phyloP scores from a whole-genome alignment of 371 early-diverging fungal species.

The Rhizopus delemar region DNA sequence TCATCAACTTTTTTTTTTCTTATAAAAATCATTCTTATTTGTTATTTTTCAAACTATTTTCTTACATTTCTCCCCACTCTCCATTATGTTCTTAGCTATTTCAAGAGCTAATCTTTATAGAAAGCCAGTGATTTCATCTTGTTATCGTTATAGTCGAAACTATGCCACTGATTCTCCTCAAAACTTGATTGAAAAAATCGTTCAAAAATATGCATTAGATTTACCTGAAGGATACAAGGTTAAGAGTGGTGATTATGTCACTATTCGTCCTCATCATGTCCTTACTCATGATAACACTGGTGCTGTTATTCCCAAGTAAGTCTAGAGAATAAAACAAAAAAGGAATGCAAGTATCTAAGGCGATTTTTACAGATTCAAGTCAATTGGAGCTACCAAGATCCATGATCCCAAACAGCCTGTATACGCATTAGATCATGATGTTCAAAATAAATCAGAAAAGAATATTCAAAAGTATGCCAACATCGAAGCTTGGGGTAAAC shows the following conservation, averaged over 20 bases:
- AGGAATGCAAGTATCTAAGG: neutral
- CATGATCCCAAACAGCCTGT: conserved; percentile 83
- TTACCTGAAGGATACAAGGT: conserved; percentile 68
- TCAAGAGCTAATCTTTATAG: neutral
- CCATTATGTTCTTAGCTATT: neutral
- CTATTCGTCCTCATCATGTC: conserved; percentile 86
- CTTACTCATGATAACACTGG: conserved; percentile 97
- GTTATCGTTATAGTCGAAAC: conserved; percentile 16
- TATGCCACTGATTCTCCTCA: conserved; percentile 55
- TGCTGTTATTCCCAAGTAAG: conserved; percentile 88
- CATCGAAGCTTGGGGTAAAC: conserved; percentile 81
- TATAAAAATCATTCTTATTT: neutral
- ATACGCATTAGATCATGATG: conserved; percentile 95
- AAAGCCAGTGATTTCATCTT: neutral
- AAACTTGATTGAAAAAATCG: conserved; percentile 91
- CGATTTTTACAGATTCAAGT: conserved; percentile 66
- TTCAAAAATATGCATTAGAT: conserved; percentile 83
- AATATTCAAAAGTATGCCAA: conserved; percentile 83
- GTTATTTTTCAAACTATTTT: neutral
- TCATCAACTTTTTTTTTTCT: neutral
- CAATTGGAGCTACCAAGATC: conserved; percentile 85
- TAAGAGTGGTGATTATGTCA: conserved; percentile 88
- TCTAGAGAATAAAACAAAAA: neutral
- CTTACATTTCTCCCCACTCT: neutral
- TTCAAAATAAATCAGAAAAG: conserved; percentile 89